These are phyloP conservation scores for Hypomontagnella submonticulosa DNA, from an alignment of 495 filamentous ascomycete species.

Conservation along the genomic window DNA sequence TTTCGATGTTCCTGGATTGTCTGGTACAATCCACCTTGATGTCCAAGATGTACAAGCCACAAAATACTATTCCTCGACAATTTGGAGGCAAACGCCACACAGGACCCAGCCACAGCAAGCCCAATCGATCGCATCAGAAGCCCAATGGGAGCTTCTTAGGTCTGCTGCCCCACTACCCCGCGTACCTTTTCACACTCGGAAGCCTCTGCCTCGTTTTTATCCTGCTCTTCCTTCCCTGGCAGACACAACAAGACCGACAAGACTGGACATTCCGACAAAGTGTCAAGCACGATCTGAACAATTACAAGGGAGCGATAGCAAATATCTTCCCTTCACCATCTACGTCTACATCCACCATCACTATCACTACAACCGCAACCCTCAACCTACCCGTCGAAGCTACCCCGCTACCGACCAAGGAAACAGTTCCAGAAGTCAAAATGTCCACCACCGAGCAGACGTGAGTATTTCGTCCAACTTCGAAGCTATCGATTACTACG, in stretches of 20 bases:
- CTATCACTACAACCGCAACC: conserved; percentile 53
- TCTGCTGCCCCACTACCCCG: conserved; percentile 46
- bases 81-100: conserved; percentile 26
- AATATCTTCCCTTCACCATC: conserved; percentile 43
- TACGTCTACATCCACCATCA: conserved; percentile 56
- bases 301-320: conserved; percentile 43
- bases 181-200: conserved; percentile 44
- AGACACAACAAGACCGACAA: conserved; percentile 40
- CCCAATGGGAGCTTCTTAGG: conserved; percentile 28
- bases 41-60: conserved; percentile 35
- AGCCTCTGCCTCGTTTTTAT: conserved; percentile 45
- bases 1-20: neutral
- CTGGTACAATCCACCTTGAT: conserved; percentile 1
- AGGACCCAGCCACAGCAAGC: conserved; percentile 34
- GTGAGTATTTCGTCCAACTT: conserved; percentile 65
- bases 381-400: conserved; percentile 52
- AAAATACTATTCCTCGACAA: conserved; percentile 15
- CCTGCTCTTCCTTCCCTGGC: conserved; percentile 47
- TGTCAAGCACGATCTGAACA: conserved; percentile 42
- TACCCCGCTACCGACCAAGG: conserved; percentile 46
- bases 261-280: conserved; percentile 44
- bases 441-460: conserved; percentile 91
- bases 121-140: conserved; percentile 28
- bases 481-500: neutral
- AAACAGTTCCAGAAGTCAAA: conserved; percentile 60